These are phyloP conservation scores for Alternaria consortialis DNA, from an alignment of 2,329 filamentous ascomycete genomes.

Conservation along the genomic window DNA sequence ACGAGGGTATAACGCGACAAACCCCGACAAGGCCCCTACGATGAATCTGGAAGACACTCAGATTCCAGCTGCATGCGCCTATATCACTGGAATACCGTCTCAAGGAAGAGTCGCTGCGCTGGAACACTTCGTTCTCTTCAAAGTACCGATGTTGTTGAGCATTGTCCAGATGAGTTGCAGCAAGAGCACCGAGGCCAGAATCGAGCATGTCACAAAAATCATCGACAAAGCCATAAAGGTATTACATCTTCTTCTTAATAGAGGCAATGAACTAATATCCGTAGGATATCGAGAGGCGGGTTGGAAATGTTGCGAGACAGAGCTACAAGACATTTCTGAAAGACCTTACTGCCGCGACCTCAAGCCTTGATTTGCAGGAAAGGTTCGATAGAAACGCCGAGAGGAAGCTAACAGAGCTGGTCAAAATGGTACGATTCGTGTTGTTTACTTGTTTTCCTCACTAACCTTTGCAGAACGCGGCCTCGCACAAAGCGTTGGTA, in stretches of 20 bases:
- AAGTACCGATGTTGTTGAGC: slow-evolving; percentile 17
- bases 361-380: neutral
- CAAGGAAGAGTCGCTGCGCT: slow-evolving; percentile 17
- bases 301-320: neutral
- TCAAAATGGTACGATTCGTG: neutral
- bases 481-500: slow-evolving; percentile 1
- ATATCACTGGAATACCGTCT: slow-evolving; percentile 25
- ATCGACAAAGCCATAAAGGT: slow-evolving; percentile 16
- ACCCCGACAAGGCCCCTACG: neutral
- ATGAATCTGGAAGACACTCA: slow-evolving; percentile 25
- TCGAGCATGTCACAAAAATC: slow-evolving; percentile 23
- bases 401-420: slow-evolving; percentile 1
- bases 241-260: neutral
- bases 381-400: slow-evolving; percentile 9
- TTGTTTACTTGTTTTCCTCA: neutral
- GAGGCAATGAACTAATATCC: neutral
- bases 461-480: slow-evolving; percentile 8
- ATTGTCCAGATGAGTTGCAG: slow-evolving; percentile 31
- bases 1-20: slow-evolving; percentile 2
- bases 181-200: slow-evolving; percentile 19
- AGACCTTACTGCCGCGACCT: neutral
- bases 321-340: neutral
- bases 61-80: slow-evolving; percentile 21
- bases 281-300: neutral
- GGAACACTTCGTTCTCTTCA: slow-evolving; percentile 9